These are phyloP conservation scores for Akanthomyces lecanii DNA, from an alignment of 2,329 filamentous ascomycete genomes.

Conservation along the genomic window DNA sequence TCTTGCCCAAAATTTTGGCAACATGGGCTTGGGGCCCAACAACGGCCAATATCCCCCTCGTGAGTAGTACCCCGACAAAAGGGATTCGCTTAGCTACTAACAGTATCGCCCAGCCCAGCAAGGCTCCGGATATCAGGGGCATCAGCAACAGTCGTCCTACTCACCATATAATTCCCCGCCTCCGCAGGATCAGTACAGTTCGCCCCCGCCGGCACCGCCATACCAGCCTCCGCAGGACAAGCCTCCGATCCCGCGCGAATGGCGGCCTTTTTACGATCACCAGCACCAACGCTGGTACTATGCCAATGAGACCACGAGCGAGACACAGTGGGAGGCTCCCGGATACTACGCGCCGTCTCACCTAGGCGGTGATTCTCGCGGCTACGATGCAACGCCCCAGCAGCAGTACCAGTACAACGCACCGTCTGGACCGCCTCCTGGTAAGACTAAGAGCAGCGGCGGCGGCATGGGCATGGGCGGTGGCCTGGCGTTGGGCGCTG, in stretches of 20 bases:
- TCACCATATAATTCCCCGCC: slow-evolving; percentile 8
- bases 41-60: slow-evolving; percentile 14
- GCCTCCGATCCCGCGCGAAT: slow-evolving; percentile 56
- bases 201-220: slow-evolving; percentile 20
- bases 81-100: not conserved
- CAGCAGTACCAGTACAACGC: slow-evolving; percentile 1
- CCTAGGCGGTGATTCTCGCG: slow-evolving; percentile 24
- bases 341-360: slow-evolving; percentile 26
- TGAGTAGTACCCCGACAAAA: not conserved
- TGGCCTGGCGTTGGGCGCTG: slow-evolving; percentile 45
- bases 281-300: slow-evolving; percentile 61
- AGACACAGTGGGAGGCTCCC: slow-evolving; percentile 61
- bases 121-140: slow-evolving; percentile 11
- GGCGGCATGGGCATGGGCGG: slow-evolving; percentile 40
- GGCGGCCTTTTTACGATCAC: slow-evolving; percentile 60
- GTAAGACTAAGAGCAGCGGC: slow-evolving; percentile 35
- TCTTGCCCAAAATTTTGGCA: slow-evolving; percentile 15
- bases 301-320: slow-evolving; percentile 56
- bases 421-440: not conserved
- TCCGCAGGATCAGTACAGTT: slow-evolving; percentile 12
- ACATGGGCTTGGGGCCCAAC: slow-evolving; percentile 15
- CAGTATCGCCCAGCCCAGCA: slow-evolving; percentile 1
- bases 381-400: slow-evolving; percentile 18
- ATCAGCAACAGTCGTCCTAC: not conserved
- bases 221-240: slow-evolving; percentile 35